Conservation (phyloP, 2,329 filamentous ascomycete species). For the Apiospora malaysiana region DNA sequence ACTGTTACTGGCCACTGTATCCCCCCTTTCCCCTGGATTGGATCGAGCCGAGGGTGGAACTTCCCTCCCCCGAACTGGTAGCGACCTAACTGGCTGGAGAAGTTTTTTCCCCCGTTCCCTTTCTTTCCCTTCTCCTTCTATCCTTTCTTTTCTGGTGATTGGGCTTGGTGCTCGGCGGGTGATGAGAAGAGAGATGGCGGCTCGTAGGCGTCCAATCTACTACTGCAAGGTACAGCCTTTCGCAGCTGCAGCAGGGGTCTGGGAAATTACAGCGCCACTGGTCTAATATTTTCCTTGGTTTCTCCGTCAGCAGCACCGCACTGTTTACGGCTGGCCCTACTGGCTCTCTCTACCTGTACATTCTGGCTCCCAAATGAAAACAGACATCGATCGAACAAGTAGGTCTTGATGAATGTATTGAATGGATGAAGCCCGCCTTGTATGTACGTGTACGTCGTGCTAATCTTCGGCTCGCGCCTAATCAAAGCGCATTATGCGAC, state of each 20-base stretch:
- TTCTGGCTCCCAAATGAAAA: background rate
- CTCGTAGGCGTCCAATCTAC: conserved; percentile 22
- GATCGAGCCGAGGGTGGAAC: background rate
- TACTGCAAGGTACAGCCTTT: conserved; percentile 24
- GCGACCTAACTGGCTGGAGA: background rate
- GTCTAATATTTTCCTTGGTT: conserved; percentile 13
- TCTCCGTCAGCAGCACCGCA: conserved; percentile 22
- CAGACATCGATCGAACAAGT: background rate
- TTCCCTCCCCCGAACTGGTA: background rate
- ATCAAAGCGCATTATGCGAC: background rate
- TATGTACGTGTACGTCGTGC: background rate
- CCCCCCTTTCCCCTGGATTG: background rate
- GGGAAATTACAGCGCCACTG: conserved; percentile 27
- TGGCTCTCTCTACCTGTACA: background rate
- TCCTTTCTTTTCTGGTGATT: background rate
- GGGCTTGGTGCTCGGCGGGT: background rate
- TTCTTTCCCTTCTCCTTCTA: background rate
- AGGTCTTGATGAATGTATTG: background rate
- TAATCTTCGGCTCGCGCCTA: background rate
- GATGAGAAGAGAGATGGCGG: background rate
- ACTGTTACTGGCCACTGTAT: too few relatives aligned
- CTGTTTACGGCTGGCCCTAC: background rate
- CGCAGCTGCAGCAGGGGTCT: background rate
- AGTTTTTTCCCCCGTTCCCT: background rate
- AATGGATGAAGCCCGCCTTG: background rate